phyloP scores from a whole-genome alignment of 1,284 basidiomycete species.

The Afroboletus lepidellus region DNA sequence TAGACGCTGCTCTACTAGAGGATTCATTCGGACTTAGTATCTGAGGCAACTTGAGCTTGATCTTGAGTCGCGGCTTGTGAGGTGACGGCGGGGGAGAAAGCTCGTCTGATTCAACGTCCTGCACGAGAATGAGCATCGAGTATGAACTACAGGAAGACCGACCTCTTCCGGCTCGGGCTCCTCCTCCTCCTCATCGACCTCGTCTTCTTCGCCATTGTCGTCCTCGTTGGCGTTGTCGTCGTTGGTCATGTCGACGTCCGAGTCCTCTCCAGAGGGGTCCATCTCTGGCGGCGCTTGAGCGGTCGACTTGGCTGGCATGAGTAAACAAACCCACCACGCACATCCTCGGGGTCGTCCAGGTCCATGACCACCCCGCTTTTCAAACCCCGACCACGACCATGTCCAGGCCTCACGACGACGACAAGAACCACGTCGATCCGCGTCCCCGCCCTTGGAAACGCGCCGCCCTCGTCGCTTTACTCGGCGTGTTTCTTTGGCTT shows the following conservation, averaged over 20 bases:
- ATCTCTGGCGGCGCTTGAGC: slow-evolving; percentile 19
- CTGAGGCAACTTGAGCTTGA: slow-evolving; percentile 60
- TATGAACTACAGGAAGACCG: not conserved
- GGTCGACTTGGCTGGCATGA: not conserved
- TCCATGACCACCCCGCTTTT: not conserved
- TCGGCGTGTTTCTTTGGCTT: slow-evolving; percentile 44
- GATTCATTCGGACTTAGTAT: slow-evolving; percentile 38
- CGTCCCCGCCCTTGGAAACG: slow-evolving; percentile 42
- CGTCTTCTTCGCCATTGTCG: slow-evolving; percentile 16
- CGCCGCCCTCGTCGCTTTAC: slow-evolving; percentile 39
- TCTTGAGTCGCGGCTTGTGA: slow-evolving; percentile 49
- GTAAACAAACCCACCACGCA: slow-evolving; percentile 8
- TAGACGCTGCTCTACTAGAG: slow-evolving; percentile 39
- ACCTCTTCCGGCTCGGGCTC: slow-evolving; percentile 26
- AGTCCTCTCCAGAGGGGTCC: slow-evolving; percentile 24
- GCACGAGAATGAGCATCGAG: not conserved
- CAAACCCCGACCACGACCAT: slow-evolving; percentile 1
- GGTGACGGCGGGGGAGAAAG: slow-evolving; percentile 36
- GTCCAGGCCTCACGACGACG: not conserved
- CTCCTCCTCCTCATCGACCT: slow-evolving; percentile 20
- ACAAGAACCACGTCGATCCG: slow-evolving; percentile 9
- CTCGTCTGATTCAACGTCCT: slow-evolving; percentile 37
- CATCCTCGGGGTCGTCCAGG: slow-evolving; percentile 5
- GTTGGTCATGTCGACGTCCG: slow-evolving; percentile 29
- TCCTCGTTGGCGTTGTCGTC: slow-evolving; percentile 24